A percentile compares a stretch with the other conserved stretches of the same genome.
Conservation (phyloP, 352 stramenopile genomes). For the Globisporangium cylindrosporum region DNA sequence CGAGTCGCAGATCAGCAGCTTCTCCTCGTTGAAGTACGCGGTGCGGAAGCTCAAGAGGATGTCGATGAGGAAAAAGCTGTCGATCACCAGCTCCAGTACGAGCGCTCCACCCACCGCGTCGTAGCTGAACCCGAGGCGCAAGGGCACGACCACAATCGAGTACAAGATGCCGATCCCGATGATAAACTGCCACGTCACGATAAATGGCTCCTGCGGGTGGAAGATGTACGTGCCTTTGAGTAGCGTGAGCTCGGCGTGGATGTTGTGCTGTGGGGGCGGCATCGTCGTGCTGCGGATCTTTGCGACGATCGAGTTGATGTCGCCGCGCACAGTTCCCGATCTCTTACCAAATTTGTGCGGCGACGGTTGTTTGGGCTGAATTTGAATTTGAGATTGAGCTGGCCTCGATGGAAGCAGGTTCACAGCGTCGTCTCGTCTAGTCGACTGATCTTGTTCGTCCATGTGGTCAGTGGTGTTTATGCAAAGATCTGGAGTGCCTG, state of each 20-base stretch:
- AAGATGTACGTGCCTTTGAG: conserved; percentile 74
- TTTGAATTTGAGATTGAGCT: neutral
- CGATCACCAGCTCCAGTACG: conserved; percentile 71
- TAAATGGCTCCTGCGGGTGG: conserved; percentile 62
- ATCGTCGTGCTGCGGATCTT: conserved; percentile 52
- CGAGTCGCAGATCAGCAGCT: conserved; percentile 60
- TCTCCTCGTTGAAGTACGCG: conserved; percentile 75
- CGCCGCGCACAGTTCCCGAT: conserved; percentile 6
- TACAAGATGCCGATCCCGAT: conserved; percentile 80
- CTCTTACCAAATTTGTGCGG: neutral
- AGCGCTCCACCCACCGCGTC: conserved; percentile 50
- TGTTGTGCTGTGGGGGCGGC: conserved; percentile 38
- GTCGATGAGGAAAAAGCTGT: conserved; percentile 85
- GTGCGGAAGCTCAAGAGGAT: conserved; percentile 88
- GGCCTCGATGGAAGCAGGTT: neutral
- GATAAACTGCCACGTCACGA: conserved; percentile 77
- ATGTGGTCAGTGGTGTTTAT: neutral
- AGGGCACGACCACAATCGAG: conserved; percentile 87
- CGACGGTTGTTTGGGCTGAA: neutral
- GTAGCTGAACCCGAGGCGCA: conserved; percentile 83
- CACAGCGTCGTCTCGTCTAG: neutral
- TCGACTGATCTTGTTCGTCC: neutral
- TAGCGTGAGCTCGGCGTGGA: conserved; percentile 50
- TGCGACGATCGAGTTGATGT: conserved; percentile 31
- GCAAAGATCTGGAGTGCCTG: neutral